phyloP scores from a whole-genome alignment of 2,329 filamentous ascomycete species.

The Fusarium circinatum region DNA sequence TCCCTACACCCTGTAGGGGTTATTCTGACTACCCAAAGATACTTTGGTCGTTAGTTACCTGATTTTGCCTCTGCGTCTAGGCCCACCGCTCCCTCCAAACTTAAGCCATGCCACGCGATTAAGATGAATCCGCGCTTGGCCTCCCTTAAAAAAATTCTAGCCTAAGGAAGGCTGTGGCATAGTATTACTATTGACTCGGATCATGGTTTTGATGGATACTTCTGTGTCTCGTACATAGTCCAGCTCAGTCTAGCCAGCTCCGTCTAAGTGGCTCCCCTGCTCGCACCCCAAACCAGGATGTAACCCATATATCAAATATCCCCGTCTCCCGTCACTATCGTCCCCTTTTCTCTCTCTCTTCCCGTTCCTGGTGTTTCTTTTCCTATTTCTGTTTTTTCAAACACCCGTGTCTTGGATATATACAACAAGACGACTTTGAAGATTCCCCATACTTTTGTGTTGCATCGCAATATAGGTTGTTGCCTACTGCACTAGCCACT shows the following conservation, averaged over 20 bases:
- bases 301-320: constrained; percentile 37
- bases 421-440: constrained; percentile 12
- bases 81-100: constrained; percentile 4
- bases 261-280: constrained; percentile 30
- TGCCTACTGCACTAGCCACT: constrained; percentile 2
- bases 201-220: constrained; percentile 7
- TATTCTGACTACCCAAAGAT: not conserved
- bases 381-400: constrained; percentile 26
- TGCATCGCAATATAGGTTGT: constrained; percentile 9
- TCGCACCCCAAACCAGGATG: constrained; percentile 11
- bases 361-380: constrained; percentile 32
- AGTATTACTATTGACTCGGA: not conserved
- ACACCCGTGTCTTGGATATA: constrained; percentile 13
- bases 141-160: constrained; percentile 5
- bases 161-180: not conserved
- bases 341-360: constrained; percentile 37
- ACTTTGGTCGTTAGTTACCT: constrained; percentile 1
- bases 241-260: constrained; percentile 7
- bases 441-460: constrained; percentile 10
- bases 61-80: constrained; percentile 5
- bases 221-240: constrained; percentile 3
- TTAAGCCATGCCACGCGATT: constrained; percentile 9
- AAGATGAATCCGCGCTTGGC: constrained; percentile 8
- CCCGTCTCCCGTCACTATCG: constrained; percentile 25
- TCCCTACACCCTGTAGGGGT: constrained; percentile 3